Base-by-base conservation (phyloP, 2,329 filamentous ascomycete genomes). In the Alternaria arbusti region DNA sequence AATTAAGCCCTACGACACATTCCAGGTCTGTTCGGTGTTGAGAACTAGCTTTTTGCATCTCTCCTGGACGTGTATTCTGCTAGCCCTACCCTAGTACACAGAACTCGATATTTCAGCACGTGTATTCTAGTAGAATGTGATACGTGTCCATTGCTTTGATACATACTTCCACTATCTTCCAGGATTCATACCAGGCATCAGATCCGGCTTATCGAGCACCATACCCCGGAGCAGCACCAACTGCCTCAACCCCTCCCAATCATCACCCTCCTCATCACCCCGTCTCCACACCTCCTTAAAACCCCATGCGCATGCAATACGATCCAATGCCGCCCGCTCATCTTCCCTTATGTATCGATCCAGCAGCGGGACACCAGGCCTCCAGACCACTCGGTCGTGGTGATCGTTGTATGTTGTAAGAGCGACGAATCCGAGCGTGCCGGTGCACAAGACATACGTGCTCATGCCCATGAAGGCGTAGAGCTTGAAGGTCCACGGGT, bases 381-480 rank as follows among this genome's bases (percentile, higher is more conserved):
- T 86, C 96, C 96, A 99, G 3, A 93, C 94, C 6, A 98, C 93
- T 20, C 96, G 89, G 74, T 91, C 90, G 92, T 97, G 97, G 80
- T 98, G 94, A 78, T 98, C 94, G 80, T 97, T 97, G 64, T 90
- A 86, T 32, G 95, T 97, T 25, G 93, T 90, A 63, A 96, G 84
- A 9, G 95, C 93, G 40, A 98, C 88, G 45, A 96, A 82, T 3
- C 95, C 96, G 57, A 98, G 87, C 10, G 90, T 93, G 5, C 88
- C 90, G 5, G 94, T 94, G 67, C 93, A 92, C 20, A 89, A 87
- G 45, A 96, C 85, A 78, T 98, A 99, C 7, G 93, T 91, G 65
- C 95, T 82, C 54, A 96, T 91, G 12, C 92, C 94, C 0, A 87
- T 88, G 76, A 97, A 93, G 5, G 91, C 90, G 64, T 96, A 88